phyloP scores from a whole-genome alignment of 371 early-diverging fungal genomes.

The Lichtheimia corymbifera region DNA sequence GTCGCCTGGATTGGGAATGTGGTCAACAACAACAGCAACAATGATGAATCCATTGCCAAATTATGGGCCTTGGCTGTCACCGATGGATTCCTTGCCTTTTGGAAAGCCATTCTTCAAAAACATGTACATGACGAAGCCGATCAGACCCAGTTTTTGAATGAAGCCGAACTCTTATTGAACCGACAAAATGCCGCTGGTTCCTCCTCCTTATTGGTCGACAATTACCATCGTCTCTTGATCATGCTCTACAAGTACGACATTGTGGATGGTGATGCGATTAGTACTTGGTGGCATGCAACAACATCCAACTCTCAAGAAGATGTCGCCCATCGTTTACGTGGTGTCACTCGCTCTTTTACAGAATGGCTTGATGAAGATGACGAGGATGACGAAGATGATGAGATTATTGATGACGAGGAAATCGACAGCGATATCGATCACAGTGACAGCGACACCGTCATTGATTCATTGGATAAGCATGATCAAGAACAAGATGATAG shows the following conservation, averaged over 20 bases:
- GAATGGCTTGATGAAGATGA: conserved; percentile 33
- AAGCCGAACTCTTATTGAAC: conserved; percentile 22
- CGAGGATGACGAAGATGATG: conserved; percentile 23
- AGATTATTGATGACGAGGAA: conserved; percentile 17
- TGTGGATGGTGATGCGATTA: conserved; percentile 40
- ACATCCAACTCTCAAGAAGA: too few relatives aligned
- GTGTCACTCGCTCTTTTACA: conserved; percentile 25
- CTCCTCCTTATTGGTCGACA: conserved; percentile 17
- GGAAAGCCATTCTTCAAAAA: conserved; percentile 41
- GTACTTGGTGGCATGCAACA: conserved; percentile 36
- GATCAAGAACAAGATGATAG: background rate
- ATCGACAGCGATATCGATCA: conserved; percentile 3
- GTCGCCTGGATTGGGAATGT: conserved; percentile 34
- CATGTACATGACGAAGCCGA: conserved; percentile 31
- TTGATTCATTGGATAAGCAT: background rate
- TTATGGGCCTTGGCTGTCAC: conserved; percentile 20
- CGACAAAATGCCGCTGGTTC: conserved; percentile 1
- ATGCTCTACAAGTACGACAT: conserved; percentile 47
- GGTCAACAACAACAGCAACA: background rate
- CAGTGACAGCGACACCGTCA: conserved; percentile 15
- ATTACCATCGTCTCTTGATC: conserved; percentile 40
- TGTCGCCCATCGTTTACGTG: conserved; percentile 16
- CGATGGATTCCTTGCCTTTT: conserved; percentile 34
- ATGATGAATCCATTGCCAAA: conserved; percentile 6
- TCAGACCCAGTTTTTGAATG: conserved; percentile 29